Base-by-base conservation (phyloP, 495 filamentous ascomycete species). In the Tuber magnatum region DNA sequence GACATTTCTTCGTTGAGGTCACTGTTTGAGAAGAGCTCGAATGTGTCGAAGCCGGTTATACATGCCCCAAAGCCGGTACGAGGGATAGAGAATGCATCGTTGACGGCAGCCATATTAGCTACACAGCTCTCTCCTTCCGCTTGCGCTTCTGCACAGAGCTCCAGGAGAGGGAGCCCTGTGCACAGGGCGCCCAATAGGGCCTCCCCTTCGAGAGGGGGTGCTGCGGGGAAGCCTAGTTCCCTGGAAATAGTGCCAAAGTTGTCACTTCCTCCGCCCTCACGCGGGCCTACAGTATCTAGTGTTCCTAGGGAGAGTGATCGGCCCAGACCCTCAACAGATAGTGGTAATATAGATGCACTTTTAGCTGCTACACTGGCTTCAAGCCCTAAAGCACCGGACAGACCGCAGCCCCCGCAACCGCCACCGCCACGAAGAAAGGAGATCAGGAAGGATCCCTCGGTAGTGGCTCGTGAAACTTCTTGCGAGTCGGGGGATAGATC, bases 61-160 rank as follows among this genome's bases (percentile, higher is more conserved):
- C 77, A 80, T 68, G 76, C 74, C 41, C 78, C 73, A 38, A 78
- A 71, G 43, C 74, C 78, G 68, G 71, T 71, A 20, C 75, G 44
- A 35, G n/a, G 44, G 4, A 77, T 72, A 43, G 71, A 81, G 41
- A 78, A 65, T 14, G 71, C 81, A 70, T 83, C 83, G 70, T 76
- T 82, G 39, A 73, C 75, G 16, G 81, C 80, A 46, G 80, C 75
- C 35, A 51, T 76, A 65, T 40, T 82, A 39, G 81, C 81, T 22
- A 80, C 80, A 24, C 77, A 80, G 32, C 78, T 80, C 44, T 74
- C 77, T 5, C 65, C 77, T 40, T 69, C 73, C 0, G 61, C 43
- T 42, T 75, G 77, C 68, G 68, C 40, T 42, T 75, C 80, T 71
- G 9, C 56, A 35, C 73, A 74, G n/a, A 75, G n/a, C 32, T 76